These are phyloP conservation scores for Mycena crocata DNA, from an alignment of 768 basidiomycete genomes.

Conservation along the genomic window DNA sequence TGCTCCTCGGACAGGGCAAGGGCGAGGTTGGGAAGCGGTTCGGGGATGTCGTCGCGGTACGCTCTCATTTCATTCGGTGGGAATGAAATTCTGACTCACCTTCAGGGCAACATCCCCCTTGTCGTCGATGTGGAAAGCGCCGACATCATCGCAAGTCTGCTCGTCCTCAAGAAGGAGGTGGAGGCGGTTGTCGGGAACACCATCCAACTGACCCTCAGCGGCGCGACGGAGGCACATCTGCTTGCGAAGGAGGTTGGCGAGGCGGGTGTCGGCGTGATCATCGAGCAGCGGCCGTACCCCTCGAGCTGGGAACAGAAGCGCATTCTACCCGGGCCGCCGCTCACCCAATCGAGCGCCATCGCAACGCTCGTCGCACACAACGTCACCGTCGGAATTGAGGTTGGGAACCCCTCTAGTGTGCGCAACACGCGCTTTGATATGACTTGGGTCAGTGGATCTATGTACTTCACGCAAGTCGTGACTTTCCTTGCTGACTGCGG, in stretches of 20 bases:
- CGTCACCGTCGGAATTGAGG: constrained; percentile 74
- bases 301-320: constrained; percentile 68
- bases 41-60: neutral
- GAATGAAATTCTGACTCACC: neutral
- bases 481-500: too few species aligned
- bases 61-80: constrained; percentile 38
- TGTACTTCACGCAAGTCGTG: too few species aligned
- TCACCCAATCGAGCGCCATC: constrained; percentile 70
- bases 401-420: constrained; percentile 63
- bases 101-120: constrained; percentile 68
- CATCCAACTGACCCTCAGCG: constrained; percentile 62
- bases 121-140: constrained; percentile 78
- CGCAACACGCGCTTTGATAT: constrained; percentile 78
- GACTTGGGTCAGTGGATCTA: constrained; percentile 55
- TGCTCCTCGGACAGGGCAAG: constrained; percentile 50
- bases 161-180: constrained; percentile 69
- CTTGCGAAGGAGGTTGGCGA: constrained; percentile 71
- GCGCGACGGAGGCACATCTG: constrained; percentile 71
- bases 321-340: constrained; percentile 78
- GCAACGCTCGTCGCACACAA: constrained; percentile 66
- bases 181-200: constrained; percentile 50
- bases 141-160: constrained; percentile 79
- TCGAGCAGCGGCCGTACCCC: constrained; percentile 75
- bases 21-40: constrained; percentile 52
- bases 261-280: constrained; percentile 76